Percentiles rank a stretch among this genome's conserved stretches.
Evolutionary conservation across 225 moss, liverwort and hornwort species (phyloP).

Genomic region (Marchantia paleacea): DNA sequence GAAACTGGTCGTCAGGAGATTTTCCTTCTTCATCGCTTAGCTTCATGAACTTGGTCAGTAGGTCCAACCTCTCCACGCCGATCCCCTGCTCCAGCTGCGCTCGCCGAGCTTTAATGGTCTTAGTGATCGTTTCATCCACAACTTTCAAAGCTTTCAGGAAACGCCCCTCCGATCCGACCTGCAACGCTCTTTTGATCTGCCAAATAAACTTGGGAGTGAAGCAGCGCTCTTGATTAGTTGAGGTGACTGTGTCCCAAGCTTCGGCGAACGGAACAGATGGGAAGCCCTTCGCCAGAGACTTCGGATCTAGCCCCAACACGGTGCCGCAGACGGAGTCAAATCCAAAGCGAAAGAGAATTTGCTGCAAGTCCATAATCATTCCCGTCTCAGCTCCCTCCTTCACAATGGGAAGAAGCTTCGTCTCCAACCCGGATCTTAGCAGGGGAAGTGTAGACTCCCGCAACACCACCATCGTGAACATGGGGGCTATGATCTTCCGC

Average conservation of each 20-base stretch:
- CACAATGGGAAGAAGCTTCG: slow-evolving; percentile 32
- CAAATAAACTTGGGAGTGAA: slow-evolving; percentile 38
- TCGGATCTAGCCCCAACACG: slow-evolving; percentile 45
- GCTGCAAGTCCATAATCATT: slow-evolving; percentile 48
- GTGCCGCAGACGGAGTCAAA: slow-evolving; percentile 52
- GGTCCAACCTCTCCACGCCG: slow-evolving; percentile 2
- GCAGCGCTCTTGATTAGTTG: slow-evolving; percentile 39
- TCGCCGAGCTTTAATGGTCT: slow-evolving; percentile 38
- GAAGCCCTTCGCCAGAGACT: slow-evolving; percentile 34
- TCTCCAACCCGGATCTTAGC: slow-evolving; percentile 17
- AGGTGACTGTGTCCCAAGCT: slow-evolving; percentile 48
- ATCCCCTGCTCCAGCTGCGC: slow-evolving; percentile 30
- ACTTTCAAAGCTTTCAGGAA: slow-evolving; percentile 48
- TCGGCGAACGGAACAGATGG: slow-evolving; percentile 41
- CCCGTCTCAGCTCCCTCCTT: slow-evolving; percentile 29
- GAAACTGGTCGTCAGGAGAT: slow-evolving; percentile 35
- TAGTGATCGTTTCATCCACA: slow-evolving; percentile 49
- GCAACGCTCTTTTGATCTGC: slow-evolving; percentile 42
- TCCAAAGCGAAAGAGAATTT: slow-evolving; percentile 54
- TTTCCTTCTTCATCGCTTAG: slow-evolving; percentile 27
- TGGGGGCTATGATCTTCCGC: slow-evolving; percentile 14
- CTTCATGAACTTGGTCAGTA: slow-evolving; percentile 41
- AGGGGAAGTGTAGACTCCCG: slow-evolving; percentile 14
- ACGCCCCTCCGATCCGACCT: slow-evolving; percentile 41
- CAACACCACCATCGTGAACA: slow-evolving; percentile 16